Base-by-base conservation (phyloP, 2,329 filamentous ascomycete genomes). In the Corinectria fuckeliana region DNA sequence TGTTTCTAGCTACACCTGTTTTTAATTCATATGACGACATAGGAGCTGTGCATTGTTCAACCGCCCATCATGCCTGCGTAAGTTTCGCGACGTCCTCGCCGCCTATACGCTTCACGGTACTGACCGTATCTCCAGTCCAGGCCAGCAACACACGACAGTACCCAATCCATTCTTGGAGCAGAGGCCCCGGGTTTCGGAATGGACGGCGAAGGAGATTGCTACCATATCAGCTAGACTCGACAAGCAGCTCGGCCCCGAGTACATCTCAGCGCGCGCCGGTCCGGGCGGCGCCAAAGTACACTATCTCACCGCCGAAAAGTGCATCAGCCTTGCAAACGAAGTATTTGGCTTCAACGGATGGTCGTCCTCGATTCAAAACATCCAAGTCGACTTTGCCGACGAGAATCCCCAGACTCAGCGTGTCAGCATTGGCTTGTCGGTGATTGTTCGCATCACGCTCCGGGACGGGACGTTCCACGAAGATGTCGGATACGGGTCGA, bases 291-390 rank as follows among this genome's bases (percentile, higher is more conserved):
- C 89, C 64, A 94, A 91, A 73, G 91, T 99, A 16, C 92, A 96
- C 74, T 99, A 99, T 77, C 83, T 99, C 50, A 88, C 93, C n/a
- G 93, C 93, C 1, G 94, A 98, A 73, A 99, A 99, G 79, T 93
- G 91, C 72, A 99, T 99, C 74, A 91, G 91, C 58, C 88, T 97
- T 51, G 93, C 93, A 53, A 97, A 97, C 71, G 92, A 97, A 74
- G 89, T 97, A 1, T 97, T 97, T 78, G 93, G 93, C 9, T 97
- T 97, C 81, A 97, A 97, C 77, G 93, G 93, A 69, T 99, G 95
- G 95, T 97, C 92, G 9, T 96, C 92, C 56, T 90, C 91, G n/a
- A 95, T 99, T 60, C 91, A 94, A 72, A 93, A 96, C 72, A 91
- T 97, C 34, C 91, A 96, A 73, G 91, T 98, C 60, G 95, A 99